Evolutionary conservation across 129 eudicot species (phyloP), one percentile per base, ranked within the genome.

Genomic region (Solidago caesia): DNA sequence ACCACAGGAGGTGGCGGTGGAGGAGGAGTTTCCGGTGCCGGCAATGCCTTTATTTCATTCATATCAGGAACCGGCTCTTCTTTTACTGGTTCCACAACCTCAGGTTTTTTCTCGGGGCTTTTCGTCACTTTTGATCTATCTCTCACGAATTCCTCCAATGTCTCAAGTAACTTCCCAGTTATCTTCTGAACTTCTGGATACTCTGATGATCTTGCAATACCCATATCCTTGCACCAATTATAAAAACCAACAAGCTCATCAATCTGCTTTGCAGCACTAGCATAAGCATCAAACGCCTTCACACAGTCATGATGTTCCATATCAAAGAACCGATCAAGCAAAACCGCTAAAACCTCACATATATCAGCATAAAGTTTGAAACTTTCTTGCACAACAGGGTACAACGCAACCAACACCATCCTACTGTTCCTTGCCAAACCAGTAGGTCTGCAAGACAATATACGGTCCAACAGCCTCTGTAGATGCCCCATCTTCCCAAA

Each of bases 221-320:
- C 97, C 12, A 74, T 91, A 82, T 91, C 97, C 82, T 91, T 91
- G 71, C 97, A 88, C 95, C 95, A 91, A 74, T 84, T 88, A 52
- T 82, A 88, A 57, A 91, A 91, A 12, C 79, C 88, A 1, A 84
- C 76, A 25, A 91, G 84, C 82, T 88, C 97, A 79, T 91, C 95
- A 66, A 91, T 91, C 85, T 91, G 95, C 74, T 91, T 91, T 0
- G 97, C 89, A 1, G 90, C 81, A 67, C 89, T 79, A 25, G 79
- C 88, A 57, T 91, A 86, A 4, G 84, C 91, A 72, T 91, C 96
- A 71, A 91, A 91, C 2, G 97, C 92, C 78, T 88, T 91, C 13
- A 84, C 90, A 49, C 97, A 91, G 79, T 91, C 96, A 3, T 82
- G 64, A 66, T 88, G 81, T 74, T 91, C 97, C 97, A 91, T 91